A percentile compares a stretch with the other conserved stretches of the same genome.
Conservation (phyloP, 352 stramenopile species). For the Pythium vanterpoolii region DNA sequence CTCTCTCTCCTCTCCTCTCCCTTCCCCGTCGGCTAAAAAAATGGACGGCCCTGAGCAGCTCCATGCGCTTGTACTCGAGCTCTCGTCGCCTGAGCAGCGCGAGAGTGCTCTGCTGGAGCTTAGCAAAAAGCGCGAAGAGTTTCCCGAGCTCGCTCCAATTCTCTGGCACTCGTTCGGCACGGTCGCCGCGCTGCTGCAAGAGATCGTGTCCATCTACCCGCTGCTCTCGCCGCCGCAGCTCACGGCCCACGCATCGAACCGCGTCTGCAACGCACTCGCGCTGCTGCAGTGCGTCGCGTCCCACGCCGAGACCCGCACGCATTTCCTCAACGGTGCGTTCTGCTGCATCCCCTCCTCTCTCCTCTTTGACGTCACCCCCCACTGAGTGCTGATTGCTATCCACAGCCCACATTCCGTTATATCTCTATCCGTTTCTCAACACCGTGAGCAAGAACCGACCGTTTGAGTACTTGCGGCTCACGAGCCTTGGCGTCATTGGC, state of each 20-base stretch:
- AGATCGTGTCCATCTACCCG: conserved; percentile 99
- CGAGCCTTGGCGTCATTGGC: conserved; percentile 97
- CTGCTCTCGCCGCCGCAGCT: conserved; percentile 95
- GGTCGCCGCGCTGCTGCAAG: conserved; percentile 95
- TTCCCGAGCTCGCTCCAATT: conserved; percentile 96
- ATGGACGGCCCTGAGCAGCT: conserved; percentile 75
- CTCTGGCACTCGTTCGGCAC: conserved; percentile 98
- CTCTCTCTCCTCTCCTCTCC: neutral
- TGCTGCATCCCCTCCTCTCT: neutral
- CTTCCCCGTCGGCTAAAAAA: neutral
- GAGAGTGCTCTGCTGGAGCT: conserved; percentile 97
- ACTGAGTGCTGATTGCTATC: neutral
- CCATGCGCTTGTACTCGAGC: conserved; percentile 90
- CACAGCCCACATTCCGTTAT: conserved; percentile 95
- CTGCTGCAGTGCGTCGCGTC: conserved; percentile 98
- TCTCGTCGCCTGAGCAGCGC: conserved; percentile 93
- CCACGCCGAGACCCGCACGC: conserved; percentile 94
- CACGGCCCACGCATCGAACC: conserved; percentile 96
- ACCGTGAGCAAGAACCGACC: conserved; percentile 97
- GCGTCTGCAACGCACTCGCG: conserved; percentile 98
- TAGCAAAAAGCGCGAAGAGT: conserved; percentile 98
- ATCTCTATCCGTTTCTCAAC: conserved; percentile 99
- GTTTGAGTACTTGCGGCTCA: conserved; percentile 99
- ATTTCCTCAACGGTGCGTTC: conserved; percentile 91
- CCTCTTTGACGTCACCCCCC: neutral